Conservation (phyloP, 352 stramenopile species). For the Phytophthora melonis region DNA sequence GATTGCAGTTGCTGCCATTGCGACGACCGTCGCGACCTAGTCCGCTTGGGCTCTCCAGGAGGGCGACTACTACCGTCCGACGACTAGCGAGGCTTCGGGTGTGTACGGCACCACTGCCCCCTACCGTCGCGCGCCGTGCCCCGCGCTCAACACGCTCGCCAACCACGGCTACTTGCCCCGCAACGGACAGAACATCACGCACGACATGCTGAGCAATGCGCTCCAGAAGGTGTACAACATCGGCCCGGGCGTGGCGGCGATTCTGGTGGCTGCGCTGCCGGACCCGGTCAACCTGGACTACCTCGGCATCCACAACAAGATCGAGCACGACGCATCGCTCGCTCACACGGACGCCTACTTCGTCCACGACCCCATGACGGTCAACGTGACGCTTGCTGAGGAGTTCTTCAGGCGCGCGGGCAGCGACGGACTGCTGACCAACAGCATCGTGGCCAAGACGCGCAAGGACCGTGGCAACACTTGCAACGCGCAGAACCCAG, state of each 20-base stretch:
- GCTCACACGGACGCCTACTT: slow-evolving; percentile 46
- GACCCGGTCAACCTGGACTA: slow-evolving; percentile 47
- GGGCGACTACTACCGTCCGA: slow-evolving; percentile 42
- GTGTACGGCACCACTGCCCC: slow-evolving; percentile 33
- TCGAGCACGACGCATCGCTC: slow-evolving; percentile 64
- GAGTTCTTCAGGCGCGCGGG: slow-evolving; percentile 39
- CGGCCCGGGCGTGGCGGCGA: slow-evolving; percentile 26
- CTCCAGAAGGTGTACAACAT: slow-evolving; percentile 49
- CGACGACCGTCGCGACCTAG: slow-evolving; percentile 1
- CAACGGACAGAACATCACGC: slow-evolving; percentile 49
- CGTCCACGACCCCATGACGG: slow-evolving; percentile 39
- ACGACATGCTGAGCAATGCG: slow-evolving; percentile 30
- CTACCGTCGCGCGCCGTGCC: slow-evolving; percentile 50
- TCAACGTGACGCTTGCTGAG: slow-evolving; percentile 34
- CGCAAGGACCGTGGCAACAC: slow-evolving; percentile 36
- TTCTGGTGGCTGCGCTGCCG: slow-evolving; percentile 34
- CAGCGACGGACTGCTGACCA: slow-evolving; percentile 30
- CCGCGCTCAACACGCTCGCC: slow-evolving; percentile 58
- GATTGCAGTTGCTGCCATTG: slow-evolving; percentile 15
- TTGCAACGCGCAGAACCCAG: slow-evolving; percentile 41
- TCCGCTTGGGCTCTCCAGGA: slow-evolving; percentile 24
- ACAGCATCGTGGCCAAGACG: slow-evolving; percentile 34
- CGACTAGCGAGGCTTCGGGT: slow-evolving; percentile 27
- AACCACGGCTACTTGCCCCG: slow-evolving; percentile 59
- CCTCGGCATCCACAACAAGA: slow-evolving; percentile 50